A percentile compares a stretch with the other conserved stretches of the same genome.
phyloP scores from a whole-genome alignment of 768 basidiomycete species.

The Naganishia friedmannii region DNA sequence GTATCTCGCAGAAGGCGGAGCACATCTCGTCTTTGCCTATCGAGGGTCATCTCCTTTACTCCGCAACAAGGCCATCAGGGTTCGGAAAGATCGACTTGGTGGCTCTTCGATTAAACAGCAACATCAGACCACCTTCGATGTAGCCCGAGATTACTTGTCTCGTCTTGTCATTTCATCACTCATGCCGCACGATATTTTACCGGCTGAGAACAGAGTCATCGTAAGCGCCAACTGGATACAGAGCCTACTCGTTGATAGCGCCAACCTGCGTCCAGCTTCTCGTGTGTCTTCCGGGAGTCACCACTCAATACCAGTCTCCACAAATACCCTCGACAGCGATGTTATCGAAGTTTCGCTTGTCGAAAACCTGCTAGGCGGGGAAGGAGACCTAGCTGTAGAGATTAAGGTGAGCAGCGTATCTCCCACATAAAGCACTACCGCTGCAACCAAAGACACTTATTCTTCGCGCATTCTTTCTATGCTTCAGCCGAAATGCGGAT shows the following conservation, averaged over 20 bases:
- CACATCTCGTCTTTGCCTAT: constrained; percentile 84
- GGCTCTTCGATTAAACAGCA: constrained; percentile 13
- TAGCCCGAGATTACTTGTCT: constrained; percentile 8
- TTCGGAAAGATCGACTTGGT: constrained; percentile 61
- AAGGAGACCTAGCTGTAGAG: constrained; percentile 65
- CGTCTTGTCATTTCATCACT: constrained; percentile 62
- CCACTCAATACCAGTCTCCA: background rate
- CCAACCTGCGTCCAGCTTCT: background rate
- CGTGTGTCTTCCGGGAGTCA: background rate
- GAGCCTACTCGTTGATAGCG: background rate
- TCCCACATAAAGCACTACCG: constrained; percentile 14
- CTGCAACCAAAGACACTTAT: background rate
- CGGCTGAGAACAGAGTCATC: constrained; percentile 58
- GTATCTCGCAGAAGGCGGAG: constrained; percentile 90
- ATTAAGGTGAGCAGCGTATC: constrained; percentile 67
- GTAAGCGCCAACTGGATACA: background rate
- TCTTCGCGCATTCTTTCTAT: background rate
- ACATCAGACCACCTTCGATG: background rate
- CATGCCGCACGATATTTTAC: constrained; percentile 63
- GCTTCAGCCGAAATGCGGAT: constrained; percentile 91
- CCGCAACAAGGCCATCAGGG: constrained; percentile 67
- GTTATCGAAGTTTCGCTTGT: constrained; percentile 67
- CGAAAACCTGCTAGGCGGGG: constrained; percentile 71
- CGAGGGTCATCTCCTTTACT: constrained; percentile 52
- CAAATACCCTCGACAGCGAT: constrained; percentile 59